Percentiles rank a stretch among this genome's conserved stretches.
These are phyloP conservation scores for Phialocephala subalpina DNA, from an alignment of 2,329 filamentous ascomycete genomes.

Conservation along the genomic window DNA sequence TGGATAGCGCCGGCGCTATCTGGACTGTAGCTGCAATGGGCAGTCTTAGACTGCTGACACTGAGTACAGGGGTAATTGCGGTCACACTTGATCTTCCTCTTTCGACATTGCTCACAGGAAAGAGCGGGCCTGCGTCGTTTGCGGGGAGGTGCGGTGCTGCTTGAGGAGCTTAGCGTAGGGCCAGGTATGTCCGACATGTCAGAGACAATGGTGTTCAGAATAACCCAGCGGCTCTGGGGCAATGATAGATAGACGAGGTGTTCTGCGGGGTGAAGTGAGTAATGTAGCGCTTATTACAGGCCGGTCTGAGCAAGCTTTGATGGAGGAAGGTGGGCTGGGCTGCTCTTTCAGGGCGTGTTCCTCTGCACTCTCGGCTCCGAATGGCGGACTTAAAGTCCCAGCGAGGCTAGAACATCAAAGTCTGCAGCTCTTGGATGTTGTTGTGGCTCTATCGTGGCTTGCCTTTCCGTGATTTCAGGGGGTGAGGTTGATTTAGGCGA, in stretches of 20 bases:
- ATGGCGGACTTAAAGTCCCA: background rate
- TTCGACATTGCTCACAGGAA: slow-evolving; percentile 53
- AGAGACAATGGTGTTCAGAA: background rate
- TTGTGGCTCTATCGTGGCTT: background rate
- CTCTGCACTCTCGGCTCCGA: background rate
- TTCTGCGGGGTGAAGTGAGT: background rate
- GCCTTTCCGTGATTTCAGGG: background rate
- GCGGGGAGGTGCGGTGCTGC: slow-evolving; percentile 23
- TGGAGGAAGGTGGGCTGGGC: no score
- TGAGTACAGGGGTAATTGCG: slow-evolving; percentile 50
- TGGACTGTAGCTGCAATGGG: slow-evolving; percentile 44
- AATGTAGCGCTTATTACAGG: background rate
- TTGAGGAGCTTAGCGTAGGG: background rate
- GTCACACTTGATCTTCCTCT: slow-evolving; percentile 56
- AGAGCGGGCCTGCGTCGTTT: slow-evolving; percentile 45
- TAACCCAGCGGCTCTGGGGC: no score
- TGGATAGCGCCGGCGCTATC: slow-evolving; percentile 14
- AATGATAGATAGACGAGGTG: background rate
- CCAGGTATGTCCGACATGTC: slow-evolving; percentile 2
- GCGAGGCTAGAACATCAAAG: background rate
- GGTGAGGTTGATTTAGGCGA: slow-evolving; percentile 13
- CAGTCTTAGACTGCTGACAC: slow-evolving; percentile 44
- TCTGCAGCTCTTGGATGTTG: background rate
- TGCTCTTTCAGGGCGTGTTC: no score
- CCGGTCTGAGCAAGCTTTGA: background rate